These are phyloP conservation scores for Populus trichocarpa DNA, from an alignment of 441 rosid species.

Conservation along the genomic window DNA sequence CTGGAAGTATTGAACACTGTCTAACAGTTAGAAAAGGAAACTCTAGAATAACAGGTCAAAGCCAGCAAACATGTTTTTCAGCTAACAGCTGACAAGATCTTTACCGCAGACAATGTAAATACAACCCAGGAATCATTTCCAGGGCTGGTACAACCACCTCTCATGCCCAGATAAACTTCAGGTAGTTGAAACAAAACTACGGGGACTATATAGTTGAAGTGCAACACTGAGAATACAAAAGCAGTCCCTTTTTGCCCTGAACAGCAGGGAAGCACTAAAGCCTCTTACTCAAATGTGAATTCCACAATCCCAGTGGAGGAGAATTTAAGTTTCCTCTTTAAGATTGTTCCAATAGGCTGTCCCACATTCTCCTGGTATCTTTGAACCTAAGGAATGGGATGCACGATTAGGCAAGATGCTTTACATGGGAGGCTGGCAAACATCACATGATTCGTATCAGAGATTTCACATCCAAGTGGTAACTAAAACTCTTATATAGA, in stretches of 20 bases:
- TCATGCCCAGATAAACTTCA: background rate
- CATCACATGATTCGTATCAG: background rate
- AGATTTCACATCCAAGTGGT: conserved; percentile 16
- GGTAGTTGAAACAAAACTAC: conserved; percentile 19
- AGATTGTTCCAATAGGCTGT: background rate
- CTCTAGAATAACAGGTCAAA: background rate
- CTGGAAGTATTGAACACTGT: background rate
- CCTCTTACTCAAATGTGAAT: conserved; percentile 61
- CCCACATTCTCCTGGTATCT: background rate
- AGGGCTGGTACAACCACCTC: conserved; percentile 32
- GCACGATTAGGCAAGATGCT: conserved; percentile 44
- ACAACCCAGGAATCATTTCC: conserved; percentile 4
- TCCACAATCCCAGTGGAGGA: conserved; percentile 27
- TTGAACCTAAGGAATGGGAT: conserved; percentile 20
- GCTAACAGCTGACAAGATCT: conserved; percentile 27
- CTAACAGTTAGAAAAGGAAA: background rate
- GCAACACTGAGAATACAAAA: conserved; percentile 12
- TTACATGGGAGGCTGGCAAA: conserved; percentile 28
- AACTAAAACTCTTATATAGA: background rate
- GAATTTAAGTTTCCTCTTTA: background rate
- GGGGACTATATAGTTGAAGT: background rate
- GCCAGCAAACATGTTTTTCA: conserved; percentile 3
- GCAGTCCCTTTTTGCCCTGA: background rate
- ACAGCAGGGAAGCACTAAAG: conserved; percentile 16
- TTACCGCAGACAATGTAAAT: background rate